Base-by-base conservation (phyloP, 352 stramenopile genomes). In the Globisporangium spiculum region DNA sequence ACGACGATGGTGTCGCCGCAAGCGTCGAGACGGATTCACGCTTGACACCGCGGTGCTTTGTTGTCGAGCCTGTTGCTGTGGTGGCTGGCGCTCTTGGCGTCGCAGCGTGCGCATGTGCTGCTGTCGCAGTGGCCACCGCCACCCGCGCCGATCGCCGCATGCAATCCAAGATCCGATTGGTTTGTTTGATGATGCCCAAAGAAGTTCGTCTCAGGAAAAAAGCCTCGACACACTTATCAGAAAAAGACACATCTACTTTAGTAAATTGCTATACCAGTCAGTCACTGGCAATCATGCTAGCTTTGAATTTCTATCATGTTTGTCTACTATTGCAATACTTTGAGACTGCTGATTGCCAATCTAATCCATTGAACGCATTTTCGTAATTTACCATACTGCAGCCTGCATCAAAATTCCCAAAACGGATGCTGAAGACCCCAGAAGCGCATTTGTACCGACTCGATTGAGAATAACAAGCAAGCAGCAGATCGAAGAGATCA, bases 121-220 rank as follows among this genome's bases (percentile, higher is more conserved):
- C 58, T 50, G 56, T n/a, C 5, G 56, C 56, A 62, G 30, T 50
- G 10, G 24, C 59, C 22, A 46, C 38, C n/a, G 57, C 57, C 34
- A 56, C 38, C n/a, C 59, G 59, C 38, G 27, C 20, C 12, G 59
- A 64, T 24, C 59, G 59, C 24, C 59, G 59, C 38, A 64, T 63
- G 24, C 12, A 38, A 10, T 59, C 12, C 4, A 59, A 59, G 53
- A 38, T 59, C 53, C 24, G 26, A 59, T 59, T 59, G 52, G 46
- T 9, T 12, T n/a, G 55, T 7, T 18, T 63, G 34, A 52, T 52
- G 57, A 63, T 52, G 57, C 9, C 10, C 22, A 24, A 32, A 32
- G 24, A 30, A 30, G 32, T 32, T 18, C 18, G 14, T 30, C 41
- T 53, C 30, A 36, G n/a, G 3, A 18, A 53, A 20, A 63, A 52